Conservation (phyloP, 257 asterid genomes). For the Scutellaria galericulata region DNA sequence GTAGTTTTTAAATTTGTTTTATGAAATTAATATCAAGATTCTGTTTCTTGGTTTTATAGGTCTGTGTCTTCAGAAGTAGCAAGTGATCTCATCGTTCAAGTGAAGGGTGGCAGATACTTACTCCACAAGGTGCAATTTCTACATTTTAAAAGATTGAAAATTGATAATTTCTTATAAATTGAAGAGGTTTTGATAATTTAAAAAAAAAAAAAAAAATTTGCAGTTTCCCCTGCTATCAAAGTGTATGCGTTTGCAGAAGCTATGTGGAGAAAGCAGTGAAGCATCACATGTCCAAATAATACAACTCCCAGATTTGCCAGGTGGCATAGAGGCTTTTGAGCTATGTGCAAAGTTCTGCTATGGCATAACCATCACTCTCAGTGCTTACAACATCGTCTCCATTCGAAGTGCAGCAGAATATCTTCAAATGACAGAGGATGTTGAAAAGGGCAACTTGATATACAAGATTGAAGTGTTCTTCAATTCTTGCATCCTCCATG, state of each 20-base stretch:
- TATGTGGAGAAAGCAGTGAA: slow-evolving; percentile 63
- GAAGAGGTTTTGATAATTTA: too few species aligned
- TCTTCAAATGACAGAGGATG: slow-evolving; percentile 88
- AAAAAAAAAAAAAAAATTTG: not conserved
- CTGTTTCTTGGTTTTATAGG: slow-evolving; percentile 50
- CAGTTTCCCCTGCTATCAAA: slow-evolving; percentile 96
- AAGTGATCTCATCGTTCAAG: slow-evolving; percentile 81
- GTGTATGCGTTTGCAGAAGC: slow-evolving; percentile 63
- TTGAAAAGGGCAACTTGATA: slow-evolving; percentile 77
- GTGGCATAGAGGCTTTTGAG: slow-evolving; percentile 84
- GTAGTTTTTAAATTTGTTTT: not conserved
- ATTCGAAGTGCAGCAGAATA: slow-evolving; percentile 82
- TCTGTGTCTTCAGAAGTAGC: slow-evolving; percentile 82
- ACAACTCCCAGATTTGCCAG: slow-evolving; percentile 81
- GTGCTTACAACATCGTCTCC: slow-evolving; percentile 79
- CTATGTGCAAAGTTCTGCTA: slow-evolving; percentile 92
- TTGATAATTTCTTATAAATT: too few species aligned
- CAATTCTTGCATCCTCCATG: slow-evolving; percentile 77
- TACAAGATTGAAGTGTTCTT: slow-evolving; percentile 80
- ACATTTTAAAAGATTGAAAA: too few species aligned
- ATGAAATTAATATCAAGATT: not conserved
- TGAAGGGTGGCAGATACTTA: slow-evolving; percentile 69
- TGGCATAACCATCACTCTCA: slow-evolving; percentile 80
- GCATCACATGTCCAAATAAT: slow-evolving; percentile 55
- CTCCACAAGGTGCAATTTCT: slow-evolving; percentile 69